These are phyloP conservation scores for Peronospora tabacina DNA, from an alignment of 352 stramenopile genomes.

Conservation along the genomic window DNA sequence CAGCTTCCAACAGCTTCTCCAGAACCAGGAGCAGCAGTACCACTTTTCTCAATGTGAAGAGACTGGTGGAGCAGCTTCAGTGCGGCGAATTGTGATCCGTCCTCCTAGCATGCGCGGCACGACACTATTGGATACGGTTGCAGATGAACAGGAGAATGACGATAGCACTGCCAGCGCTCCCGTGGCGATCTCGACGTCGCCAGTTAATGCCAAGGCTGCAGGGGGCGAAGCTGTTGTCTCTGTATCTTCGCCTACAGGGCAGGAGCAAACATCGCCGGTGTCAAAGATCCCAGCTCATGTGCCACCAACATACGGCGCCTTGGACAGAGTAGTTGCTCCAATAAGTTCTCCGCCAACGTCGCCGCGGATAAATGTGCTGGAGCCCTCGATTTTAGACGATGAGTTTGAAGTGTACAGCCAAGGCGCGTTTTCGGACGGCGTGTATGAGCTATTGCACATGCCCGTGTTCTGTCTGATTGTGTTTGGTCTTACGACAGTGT, in stretches of 20 bases:
- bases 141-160: slow-evolving; percentile 21
- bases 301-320: slow-evolving; percentile 44
- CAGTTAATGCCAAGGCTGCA: slow-evolving; percentile 6
- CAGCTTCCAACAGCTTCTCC: slow-evolving; percentile 58
- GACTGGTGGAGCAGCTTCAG: slow-evolving; percentile 28
- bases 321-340: slow-evolving; percentile 38
- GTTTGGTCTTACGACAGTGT: slow-evolving; percentile 66
- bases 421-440: slow-evolving; percentile 51
- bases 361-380: slow-evolving; percentile 45
- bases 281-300: slow-evolving; percentile 9
- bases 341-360: slow-evolving; percentile 36
- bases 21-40: slow-evolving; percentile 62
- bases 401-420: slow-evolving; percentile 70
- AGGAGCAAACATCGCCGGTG: slow-evolving; percentile 20
- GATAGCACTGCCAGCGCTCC: slow-evolving; percentile 9
- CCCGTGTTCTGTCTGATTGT: slow-evolving; percentile 77
- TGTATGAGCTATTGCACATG: slow-evolving; percentile 55
- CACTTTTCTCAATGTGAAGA: slow-evolving; percentile 52
- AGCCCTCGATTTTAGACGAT: slow-evolving; percentile 62
- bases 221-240: slow-evolving; percentile 4
- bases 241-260: slow-evolving; percentile 16
- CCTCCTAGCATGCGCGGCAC: slow-evolving; percentile 23
- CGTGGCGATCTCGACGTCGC: slow-evolving; percentile 15
- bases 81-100: slow-evolving; percentile 30
- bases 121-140: slow-evolving; percentile 14